Conservation (phyloP, 768 basidiomycete genomes). For the Psilocybe azurescens region DNA sequence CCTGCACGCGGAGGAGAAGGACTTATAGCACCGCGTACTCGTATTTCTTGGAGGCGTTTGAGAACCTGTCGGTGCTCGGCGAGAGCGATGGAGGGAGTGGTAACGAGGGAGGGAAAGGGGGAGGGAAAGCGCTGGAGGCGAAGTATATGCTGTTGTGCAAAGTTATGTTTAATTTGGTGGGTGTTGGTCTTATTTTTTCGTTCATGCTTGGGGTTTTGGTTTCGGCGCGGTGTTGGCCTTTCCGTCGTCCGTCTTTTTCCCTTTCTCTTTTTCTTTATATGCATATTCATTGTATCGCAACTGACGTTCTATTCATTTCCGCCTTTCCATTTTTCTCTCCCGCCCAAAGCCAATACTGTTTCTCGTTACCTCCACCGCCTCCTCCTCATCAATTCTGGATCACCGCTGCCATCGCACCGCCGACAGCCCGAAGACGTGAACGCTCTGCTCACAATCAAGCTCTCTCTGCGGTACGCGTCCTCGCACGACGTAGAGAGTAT, state of each 20-base stretch:
- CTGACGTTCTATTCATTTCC: too few species aligned
- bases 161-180: constrained; percentile 93
- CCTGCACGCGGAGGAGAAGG: too few species aligned
- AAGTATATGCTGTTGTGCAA: constrained; percentile 99
- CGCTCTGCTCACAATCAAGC: constrained; percentile 83
- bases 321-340: too few species aligned
- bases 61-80: constrained; percentile 27
- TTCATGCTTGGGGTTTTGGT: too few species aligned
- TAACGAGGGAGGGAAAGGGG: background rate
- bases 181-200: constrained; percentile 30
- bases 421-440: constrained; percentile 91
- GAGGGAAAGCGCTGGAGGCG: constrained; percentile 65
- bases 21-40: background rate
- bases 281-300: too few species aligned
- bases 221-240: too few species aligned
- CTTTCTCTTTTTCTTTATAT: too few species aligned
- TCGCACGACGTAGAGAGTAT: constrained; percentile 92
- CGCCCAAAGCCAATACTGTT: too few species aligned
- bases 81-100: background rate
- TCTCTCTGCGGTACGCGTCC: constrained; percentile 87
- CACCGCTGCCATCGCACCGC: too few species aligned
- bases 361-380: background rate
- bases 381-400: too few species aligned
- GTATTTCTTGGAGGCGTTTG: background rate
- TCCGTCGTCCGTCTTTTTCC: too few species aligned